These are phyloP conservation scores for Pisolithus microcarpus DNA, from an alignment of 768 basidiomycete genomes.

Conservation along the genomic window DNA sequence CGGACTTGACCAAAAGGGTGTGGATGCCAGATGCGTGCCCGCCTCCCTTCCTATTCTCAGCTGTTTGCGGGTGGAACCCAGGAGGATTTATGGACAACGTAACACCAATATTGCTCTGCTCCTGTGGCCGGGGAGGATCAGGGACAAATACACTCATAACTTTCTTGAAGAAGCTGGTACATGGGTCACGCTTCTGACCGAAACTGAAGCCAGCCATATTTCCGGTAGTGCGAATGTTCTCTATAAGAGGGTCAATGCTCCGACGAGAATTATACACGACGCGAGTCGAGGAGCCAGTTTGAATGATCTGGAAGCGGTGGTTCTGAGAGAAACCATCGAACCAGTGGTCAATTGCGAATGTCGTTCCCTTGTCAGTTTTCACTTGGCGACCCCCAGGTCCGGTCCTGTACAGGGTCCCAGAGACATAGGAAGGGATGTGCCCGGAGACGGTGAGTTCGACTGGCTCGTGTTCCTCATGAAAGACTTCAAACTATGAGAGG, in stretches of 20 bases:
- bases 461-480: slow-evolving; percentile 22
- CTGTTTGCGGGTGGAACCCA: slow-evolving; percentile 18
- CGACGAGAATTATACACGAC: slow-evolving; percentile 31
- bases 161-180: slow-evolving; percentile 23
- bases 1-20: slow-evolving; percentile 28
- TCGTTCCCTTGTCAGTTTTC: slow-evolving; percentile 11
- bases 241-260: slow-evolving; percentile 22
- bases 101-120: slow-evolving; percentile 19
- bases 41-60: slow-evolving; percentile 14
- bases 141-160: slow-evolving; percentile 26
- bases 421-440: slow-evolving; percentile 29
- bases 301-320: slow-evolving; percentile 34
- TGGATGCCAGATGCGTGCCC: slow-evolving; percentile 22
- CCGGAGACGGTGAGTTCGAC: slow-evolving; percentile 23
- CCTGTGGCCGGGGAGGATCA: not conserved
- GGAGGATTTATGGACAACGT: slow-evolving; percentile 27
- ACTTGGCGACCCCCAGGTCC: slow-evolving; percentile 31
- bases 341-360: slow-evolving; percentile 30
- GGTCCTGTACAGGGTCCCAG: slow-evolving; percentile 32
- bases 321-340: slow-evolving; percentile 36
- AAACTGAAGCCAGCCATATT: slow-evolving; percentile 15
- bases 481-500: slow-evolving; percentile 20
- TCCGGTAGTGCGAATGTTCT: slow-evolving; percentile 20
- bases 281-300: slow-evolving; percentile 15
- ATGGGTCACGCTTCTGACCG: slow-evolving; percentile 28